These are phyloP conservation scores for Arbutus unedo DNA, from an alignment of 148 eudicot genomes.

Conservation along the genomic window DNA sequence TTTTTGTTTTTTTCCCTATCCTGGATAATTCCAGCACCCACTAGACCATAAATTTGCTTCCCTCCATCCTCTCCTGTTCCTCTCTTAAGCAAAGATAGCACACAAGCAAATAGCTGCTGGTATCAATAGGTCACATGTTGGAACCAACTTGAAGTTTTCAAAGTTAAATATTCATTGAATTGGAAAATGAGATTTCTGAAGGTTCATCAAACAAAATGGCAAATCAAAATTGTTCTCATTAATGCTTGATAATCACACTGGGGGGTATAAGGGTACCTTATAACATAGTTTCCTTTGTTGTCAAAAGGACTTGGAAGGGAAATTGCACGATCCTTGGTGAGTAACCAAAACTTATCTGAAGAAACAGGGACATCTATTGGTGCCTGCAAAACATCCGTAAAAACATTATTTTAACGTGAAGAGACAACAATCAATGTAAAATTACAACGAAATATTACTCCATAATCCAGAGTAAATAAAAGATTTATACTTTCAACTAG, in stretches of 20 bases:
- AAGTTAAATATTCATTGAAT: not conserved
- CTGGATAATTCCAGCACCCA: not conserved
- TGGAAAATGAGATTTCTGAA: not conserved
- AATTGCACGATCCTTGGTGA: slow-evolving; percentile 61
- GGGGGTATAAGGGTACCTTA: slow-evolving; percentile 54
- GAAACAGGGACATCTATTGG: slow-evolving; percentile 84
- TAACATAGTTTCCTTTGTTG: slow-evolving; percentile 89
- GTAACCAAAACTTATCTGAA: slow-evolving; percentile 81
- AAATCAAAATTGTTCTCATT: not conserved
- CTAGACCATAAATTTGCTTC: not conserved
- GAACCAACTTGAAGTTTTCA: not conserved
- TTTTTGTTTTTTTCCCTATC: not conserved
- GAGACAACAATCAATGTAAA: not conserved
- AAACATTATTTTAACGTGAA: not conserved
- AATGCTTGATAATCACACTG: not conserved
- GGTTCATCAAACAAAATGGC: not conserved
- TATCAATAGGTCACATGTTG: not conserved
- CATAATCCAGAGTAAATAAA: not conserved
- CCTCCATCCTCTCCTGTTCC: not conserved
- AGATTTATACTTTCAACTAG: not conserved
- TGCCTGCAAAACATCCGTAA: slow-evolving; percentile 51
- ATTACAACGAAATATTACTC: not conserved
- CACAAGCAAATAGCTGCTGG: not conserved
- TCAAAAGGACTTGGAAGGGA: slow-evolving; percentile 86
- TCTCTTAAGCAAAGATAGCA: not conserved